A percentile compares a stretch with the other conserved stretches of the same genome.
Evolutionary conservation across 129 eudicot species (phyloP).

Genomic region (Centella asiatica): DNA sequence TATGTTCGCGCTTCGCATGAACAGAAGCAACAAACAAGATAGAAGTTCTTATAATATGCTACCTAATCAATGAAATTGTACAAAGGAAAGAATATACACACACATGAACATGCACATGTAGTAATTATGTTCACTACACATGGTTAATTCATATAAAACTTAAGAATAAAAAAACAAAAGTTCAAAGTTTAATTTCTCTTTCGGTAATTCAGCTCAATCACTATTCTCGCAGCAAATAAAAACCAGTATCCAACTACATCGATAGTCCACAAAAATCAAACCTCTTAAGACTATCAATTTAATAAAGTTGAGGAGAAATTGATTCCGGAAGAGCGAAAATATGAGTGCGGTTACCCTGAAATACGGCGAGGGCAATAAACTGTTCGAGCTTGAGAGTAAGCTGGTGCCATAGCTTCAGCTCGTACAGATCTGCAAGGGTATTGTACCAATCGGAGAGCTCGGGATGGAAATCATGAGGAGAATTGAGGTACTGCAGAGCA

Average conservation of each 20-base stretch:
- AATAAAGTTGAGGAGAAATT: no score
- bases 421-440: conserved; percentile 84
- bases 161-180: no score
- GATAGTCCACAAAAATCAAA: no score
- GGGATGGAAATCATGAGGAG: conserved; percentile 59
- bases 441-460: conserved; percentile 80
- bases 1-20: conserved; percentile 6
- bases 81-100: no score
- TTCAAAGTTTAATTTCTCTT: no score
- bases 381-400: conserved; percentile 85
- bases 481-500: conserved; percentile 70
- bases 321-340: no score
- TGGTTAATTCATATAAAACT: no score
- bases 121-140: no score
- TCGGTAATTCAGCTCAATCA: neutral
- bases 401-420: conserved; percentile 91
- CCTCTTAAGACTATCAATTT: no score
- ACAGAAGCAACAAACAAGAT: conserved; percentile 1
- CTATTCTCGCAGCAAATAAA: neutral
- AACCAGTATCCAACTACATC: no score
- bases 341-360: conserved; percentile 37
- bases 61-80: neutral
- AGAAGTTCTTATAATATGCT: neutral
- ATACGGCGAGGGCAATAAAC: conserved; percentile 67
- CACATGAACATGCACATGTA: no score